These are phyloP conservation scores for Ochromonas danica DNA, from an alignment of 108 stramenopile species.

Conservation along the genomic window DNA sequence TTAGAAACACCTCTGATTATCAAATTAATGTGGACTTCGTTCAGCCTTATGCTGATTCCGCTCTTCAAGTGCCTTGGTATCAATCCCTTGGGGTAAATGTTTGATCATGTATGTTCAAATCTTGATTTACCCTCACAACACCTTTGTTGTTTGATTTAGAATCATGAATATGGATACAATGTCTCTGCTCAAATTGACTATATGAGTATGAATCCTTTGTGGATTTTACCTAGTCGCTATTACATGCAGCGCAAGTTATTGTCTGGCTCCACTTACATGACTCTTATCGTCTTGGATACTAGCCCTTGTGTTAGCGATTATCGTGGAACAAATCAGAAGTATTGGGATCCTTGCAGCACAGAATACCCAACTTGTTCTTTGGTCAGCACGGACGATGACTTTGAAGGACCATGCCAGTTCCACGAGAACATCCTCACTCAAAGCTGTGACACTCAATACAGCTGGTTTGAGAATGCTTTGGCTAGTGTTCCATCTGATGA, in stretches of 20 bases:
- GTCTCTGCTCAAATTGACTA: slow-evolving; percentile 29
- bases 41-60: neutral
- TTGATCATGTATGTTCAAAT: neutral
- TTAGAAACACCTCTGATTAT: slow-evolving; percentile 10
- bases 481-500: neutral
- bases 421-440: slow-evolving; percentile 24
- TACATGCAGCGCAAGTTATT: slow-evolving; percentile 3
- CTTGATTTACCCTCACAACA: too few species aligned
- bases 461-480: slow-evolving; percentile 20
- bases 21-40: slow-evolving; percentile 28
- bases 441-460: slow-evolving; percentile 18
- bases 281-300: slow-evolving; percentile 26
- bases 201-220: neutral
- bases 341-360: slow-evolving; percentile 34
- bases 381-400: slow-evolving; percentile 18
- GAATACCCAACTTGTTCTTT: slow-evolving; percentile 30
- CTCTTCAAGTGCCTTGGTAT: slow-evolving; percentile 34
- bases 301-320: slow-evolving; percentile 30
- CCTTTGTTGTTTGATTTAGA: too few species aligned
- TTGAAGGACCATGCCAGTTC: slow-evolving; percentile 30
- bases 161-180: slow-evolving; percentile 39
- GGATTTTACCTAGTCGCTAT: slow-evolving; percentile 7
- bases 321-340: slow-evolving; percentile 3
- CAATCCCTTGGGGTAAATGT: neutral
- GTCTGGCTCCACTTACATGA: neutral